A percentile compares a stretch with the other conserved stretches of the same genome.
Evolutionary conservation across 2,329 filamentous ascomycete genomes (phyloP).

Genomic region (Fusarium chlamydosporum): DNA sequence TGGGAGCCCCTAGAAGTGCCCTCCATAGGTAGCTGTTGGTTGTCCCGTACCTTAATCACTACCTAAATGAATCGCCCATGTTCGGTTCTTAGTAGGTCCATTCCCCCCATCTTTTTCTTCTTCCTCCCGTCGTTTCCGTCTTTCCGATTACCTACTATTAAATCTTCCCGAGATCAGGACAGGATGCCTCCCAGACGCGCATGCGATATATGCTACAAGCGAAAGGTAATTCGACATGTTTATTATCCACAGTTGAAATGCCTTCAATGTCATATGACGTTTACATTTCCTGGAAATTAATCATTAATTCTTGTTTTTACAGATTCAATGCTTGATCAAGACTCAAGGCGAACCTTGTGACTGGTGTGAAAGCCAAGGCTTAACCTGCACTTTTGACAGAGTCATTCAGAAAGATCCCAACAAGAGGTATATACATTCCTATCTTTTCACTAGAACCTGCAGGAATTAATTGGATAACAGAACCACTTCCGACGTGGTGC

Average conservation of each 20-base stretch:
- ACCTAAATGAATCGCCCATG: constrained; percentile 12
- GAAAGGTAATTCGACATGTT: constrained; percentile 34
- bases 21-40: neutral
- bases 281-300: neutral
- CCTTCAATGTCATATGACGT: neutral
- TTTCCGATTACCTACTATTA: constrained; percentile 35
- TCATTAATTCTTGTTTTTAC: neutral
- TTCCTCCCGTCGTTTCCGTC: constrained; percentile 32
- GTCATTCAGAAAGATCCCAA: constrained; percentile 38
- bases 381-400: constrained; percentile 46
- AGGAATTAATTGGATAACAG: constrained; percentile 7
- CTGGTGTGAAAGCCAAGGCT: constrained; percentile 44
- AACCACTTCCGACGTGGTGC: constrained; percentile 37
- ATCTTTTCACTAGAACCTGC: neutral
- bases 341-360: constrained; percentile 38
- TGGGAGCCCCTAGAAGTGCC: neutral
- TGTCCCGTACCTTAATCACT: neutral
- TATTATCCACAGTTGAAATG: neutral
- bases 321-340: constrained; percentile 47
- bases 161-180: constrained; percentile 9
- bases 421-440: constrained; percentile 37
- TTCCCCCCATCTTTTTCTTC: neutral
- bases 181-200: constrained; percentile 43
- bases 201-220: constrained; percentile 43
- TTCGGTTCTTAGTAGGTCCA: constrained; percentile 11